Percentiles rank a stretch among this genome's conserved stretches.
Conservation (phyloP, 1,284 basidiomycete genomes). For the Moniliophthora roreri region DNA sequence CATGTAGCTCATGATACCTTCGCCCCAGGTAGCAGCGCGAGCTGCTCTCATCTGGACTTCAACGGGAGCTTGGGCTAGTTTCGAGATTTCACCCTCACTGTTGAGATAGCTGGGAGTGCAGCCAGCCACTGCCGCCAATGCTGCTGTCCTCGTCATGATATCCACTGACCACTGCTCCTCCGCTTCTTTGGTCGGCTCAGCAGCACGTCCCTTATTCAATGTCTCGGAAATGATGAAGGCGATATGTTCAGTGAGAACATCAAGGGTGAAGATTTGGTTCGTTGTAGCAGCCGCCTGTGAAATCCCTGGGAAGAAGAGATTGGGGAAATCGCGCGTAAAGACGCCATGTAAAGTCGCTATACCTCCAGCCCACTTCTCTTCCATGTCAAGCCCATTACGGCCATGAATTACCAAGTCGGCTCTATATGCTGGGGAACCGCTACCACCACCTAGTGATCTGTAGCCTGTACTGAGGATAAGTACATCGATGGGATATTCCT, state of each 20-base stretch:
- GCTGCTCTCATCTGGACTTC: slow-evolving; percentile 15
- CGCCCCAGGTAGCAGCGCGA: slow-evolving; percentile 10
- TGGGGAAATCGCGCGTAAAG: slow-evolving; percentile 15
- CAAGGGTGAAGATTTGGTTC: slow-evolving; percentile 10
- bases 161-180: slow-evolving; percentile 15
- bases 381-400: slow-evolving; percentile 12
- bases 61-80: background rate
- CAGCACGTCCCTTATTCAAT: background rate
- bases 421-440: slow-evolving; percentile 6
- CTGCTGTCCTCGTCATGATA: slow-evolving; percentile 10
- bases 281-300: slow-evolving; percentile 8
- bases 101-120: slow-evolving; percentile 19
- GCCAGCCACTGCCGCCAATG: slow-evolving; percentile 12
- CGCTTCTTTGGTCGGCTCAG: slow-evolving; percentile 13
- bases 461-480: slow-evolving; percentile 19
- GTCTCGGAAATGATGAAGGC: slow-evolving; percentile 13
- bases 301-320: slow-evolving; percentile 16
- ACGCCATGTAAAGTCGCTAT: slow-evolving; percentile 17
- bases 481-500: slow-evolving; percentile 16
- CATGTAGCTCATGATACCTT: slow-evolving; percentile 12
- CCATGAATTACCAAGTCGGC: slow-evolving; percentile 9
- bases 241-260: slow-evolving; percentile 6
- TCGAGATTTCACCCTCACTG: slow-evolving; percentile 5
- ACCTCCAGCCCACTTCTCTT: slow-evolving; percentile 16
- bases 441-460: background rate